These are phyloP conservation scores for Noccaea bulbosa DNA, from an alignment of 345 rosid genomes.

Conservation along the genomic window DNA sequence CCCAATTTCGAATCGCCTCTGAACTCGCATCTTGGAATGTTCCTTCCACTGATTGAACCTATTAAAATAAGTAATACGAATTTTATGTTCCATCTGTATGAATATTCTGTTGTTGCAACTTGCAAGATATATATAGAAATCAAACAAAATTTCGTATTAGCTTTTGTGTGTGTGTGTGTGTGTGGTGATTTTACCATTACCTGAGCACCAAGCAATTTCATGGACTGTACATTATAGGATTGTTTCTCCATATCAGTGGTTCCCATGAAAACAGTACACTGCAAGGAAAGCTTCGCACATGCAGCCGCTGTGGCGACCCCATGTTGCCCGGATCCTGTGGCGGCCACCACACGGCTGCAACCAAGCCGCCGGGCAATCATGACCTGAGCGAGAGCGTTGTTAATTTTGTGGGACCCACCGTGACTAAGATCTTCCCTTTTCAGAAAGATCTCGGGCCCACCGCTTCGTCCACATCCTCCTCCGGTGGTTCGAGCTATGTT, in stretches of 20 bases:
- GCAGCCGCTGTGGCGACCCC: slow-evolving; percentile 92
- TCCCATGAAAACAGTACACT: slow-evolving; percentile 79
- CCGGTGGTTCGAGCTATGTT: slow-evolving; percentile 43
- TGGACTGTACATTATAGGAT: slow-evolving; percentile 57
- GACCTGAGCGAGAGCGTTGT: slow-evolving; percentile 85
- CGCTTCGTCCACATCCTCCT: slow-evolving; percentile 41
- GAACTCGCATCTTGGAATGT: slow-evolving; percentile 76
- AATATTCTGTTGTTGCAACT: neutral
- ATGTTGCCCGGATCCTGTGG: slow-evolving; percentile 91
- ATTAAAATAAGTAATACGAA: neutral
- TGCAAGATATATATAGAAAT: neutral
- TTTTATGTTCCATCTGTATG: neutral
- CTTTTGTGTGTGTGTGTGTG: neutral
- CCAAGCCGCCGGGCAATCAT: slow-evolving; percentile 87
- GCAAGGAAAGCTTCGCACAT: slow-evolving; percentile 69
- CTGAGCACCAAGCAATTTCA: slow-evolving; percentile 71
- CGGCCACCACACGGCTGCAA: slow-evolving; percentile 54
- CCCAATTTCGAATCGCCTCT: slow-evolving; percentile 77
- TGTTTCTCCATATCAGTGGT: slow-evolving; percentile 66
- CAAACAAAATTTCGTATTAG: neutral
- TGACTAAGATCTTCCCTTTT: slow-evolving; percentile 91
- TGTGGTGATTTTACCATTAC: slow-evolving; percentile 31
- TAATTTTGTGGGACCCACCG: slow-evolving; percentile 77
- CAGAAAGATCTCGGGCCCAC: slow-evolving; percentile 71
- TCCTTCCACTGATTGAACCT: slow-evolving; percentile 70